phyloP scores from a whole-genome alignment of 2,329 filamentous ascomycete genomes.

The Penicillium sclerotigenum region DNA sequence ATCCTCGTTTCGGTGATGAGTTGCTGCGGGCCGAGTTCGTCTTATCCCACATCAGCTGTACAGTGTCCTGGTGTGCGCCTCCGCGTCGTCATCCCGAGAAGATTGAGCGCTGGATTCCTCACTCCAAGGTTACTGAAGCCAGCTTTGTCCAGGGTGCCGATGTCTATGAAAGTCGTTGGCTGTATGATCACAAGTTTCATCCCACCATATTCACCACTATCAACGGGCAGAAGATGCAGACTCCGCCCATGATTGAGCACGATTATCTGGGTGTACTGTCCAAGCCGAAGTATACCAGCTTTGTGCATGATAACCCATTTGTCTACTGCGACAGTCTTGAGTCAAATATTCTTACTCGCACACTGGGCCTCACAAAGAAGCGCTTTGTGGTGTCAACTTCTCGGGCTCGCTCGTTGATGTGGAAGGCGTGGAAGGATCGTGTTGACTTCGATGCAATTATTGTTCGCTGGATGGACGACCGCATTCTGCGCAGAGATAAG shows the following conservation, averaged over 20 bases:
- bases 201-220: constrained; percentile 48
- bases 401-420: constrained; percentile 49
- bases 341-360: constrained; percentile 33
- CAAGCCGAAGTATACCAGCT: constrained; percentile 44
- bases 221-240: constrained; percentile 51
- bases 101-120: constrained; percentile 55
- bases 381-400: constrained; percentile 47
- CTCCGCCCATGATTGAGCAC: constrained; percentile 54
- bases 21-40: constrained; percentile 56
- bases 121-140: constrained; percentile 54
- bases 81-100: constrained; percentile 51
- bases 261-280: constrained; percentile 45
- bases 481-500: constrained; percentile 47
- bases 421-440: constrained; percentile 50
- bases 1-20: constrained; percentile 53
- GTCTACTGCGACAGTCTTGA: constrained; percentile 45
- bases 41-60: constrained; percentile 53
- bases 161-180: constrained; percentile 52
- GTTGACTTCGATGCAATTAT: constrained; percentile 49
- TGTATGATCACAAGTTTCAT: constrained; percentile 50
- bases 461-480: constrained; percentile 52
- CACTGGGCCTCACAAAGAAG: constrained; percentile 35
- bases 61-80: constrained; percentile 54
- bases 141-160: constrained; percentile 54
- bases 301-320: constrained; percentile 53